These are phyloP conservation scores for Arabis hirsuta DNA, from an alignment of 345 rosid genomes.

Conservation along the genomic window DNA sequence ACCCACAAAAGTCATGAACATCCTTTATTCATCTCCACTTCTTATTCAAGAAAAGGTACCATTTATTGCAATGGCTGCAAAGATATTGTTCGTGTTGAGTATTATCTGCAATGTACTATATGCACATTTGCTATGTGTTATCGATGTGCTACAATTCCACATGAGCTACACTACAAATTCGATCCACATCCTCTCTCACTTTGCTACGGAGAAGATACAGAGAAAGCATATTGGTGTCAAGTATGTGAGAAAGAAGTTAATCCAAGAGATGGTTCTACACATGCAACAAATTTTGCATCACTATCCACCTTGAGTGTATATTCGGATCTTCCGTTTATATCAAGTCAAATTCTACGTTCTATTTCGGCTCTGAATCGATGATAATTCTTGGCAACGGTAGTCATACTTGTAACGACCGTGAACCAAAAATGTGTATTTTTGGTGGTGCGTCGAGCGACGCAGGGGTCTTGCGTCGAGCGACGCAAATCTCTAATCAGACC, in stretches of 20 bases:
- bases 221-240: constrained; percentile 1
- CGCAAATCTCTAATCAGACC: too few relatives aligned
- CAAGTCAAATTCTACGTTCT: background rate
- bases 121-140: constrained; percentile 17
- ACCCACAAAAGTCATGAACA: constrained; percentile 15
- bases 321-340: background rate
- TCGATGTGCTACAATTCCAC: background rate
- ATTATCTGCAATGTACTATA: background rate
- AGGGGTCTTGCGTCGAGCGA: too few relatives aligned
- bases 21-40: constrained; percentile 19
- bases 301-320: background rate
- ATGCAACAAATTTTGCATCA: constrained; percentile 8
- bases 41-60: background rate
- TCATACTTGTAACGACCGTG: too few relatives aligned
- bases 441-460: too few relatives aligned
- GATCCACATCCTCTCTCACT: background rate
- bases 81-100: background rate
- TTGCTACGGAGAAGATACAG: background rate
- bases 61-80: constrained; percentile 13
- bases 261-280: constrained; percentile 12
- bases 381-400: background rate
- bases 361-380: background rate
- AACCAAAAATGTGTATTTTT: too few relatives aligned
- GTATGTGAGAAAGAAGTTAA: constrained; percentile 3
- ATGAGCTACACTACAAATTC: background rate